Percentiles rank a stretch among this genome's conserved stretches.
phyloP scores from a whole-genome alignment of 768 basidiomycete genomes.

The Candolleomyces efflorescens region DNA sequence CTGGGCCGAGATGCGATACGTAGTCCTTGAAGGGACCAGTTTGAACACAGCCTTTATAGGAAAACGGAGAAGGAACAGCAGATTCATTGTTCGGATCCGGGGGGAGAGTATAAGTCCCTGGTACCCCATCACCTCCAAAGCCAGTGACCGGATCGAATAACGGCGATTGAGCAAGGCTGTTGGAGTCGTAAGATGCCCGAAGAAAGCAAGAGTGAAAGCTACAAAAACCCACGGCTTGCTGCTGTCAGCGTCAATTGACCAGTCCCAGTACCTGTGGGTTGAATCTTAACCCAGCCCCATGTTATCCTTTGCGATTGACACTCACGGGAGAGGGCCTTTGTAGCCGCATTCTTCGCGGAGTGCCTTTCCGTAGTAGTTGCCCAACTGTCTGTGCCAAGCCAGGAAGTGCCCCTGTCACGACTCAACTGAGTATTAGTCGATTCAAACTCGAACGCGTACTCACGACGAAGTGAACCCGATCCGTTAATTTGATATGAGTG shows the following conservation, averaged over 20 bases:
- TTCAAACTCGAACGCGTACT: neutral
- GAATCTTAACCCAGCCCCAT: too few relatives aligned
- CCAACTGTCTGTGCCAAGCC: conserved; percentile 27
- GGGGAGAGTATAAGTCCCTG: conserved; percentile 8
- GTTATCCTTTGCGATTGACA: neutral
- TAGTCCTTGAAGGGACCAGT: conserved; percentile 4
- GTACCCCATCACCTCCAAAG: conserved; percentile 17
- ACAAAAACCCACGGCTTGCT: conserved; percentile 3
- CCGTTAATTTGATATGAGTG: conserved; percentile 14
- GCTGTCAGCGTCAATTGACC: conserved; percentile 14
- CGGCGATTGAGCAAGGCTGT: conserved; percentile 13
- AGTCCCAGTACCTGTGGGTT: conserved; percentile 14
- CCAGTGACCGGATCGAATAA: conserved; percentile 14
- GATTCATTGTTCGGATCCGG: neutral
- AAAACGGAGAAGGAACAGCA: neutral
- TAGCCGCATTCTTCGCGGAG: conserved; percentile 23
- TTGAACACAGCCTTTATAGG: conserved; percentile 3
- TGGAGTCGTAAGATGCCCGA: neutral
- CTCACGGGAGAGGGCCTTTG: conserved; percentile 20
- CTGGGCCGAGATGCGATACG: neutral
- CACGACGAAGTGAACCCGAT: conserved; percentile 17
- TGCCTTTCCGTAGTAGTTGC: conserved; percentile 19
- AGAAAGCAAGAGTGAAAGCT: neutral
- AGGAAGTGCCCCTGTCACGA: conserved; percentile 24
- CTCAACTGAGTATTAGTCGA: neutral